phyloP scores from a whole-genome alignment of 768 basidiomycete genomes.

The Pleurotus tuoliensis region DNA sequence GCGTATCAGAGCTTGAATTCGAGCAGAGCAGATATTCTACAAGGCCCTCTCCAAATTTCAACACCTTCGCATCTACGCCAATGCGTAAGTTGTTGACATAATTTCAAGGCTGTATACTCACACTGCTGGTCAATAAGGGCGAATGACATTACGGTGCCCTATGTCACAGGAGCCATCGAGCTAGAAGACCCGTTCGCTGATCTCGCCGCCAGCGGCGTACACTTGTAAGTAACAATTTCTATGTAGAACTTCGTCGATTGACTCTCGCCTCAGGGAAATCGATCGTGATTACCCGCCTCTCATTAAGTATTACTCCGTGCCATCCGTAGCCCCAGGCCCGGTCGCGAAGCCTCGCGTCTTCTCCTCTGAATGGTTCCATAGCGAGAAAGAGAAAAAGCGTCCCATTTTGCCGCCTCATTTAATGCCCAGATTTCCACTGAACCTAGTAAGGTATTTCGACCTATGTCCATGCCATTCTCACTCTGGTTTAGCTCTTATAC shows the following conservation, averaged over 20 bases:
- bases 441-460: constrained; percentile 47
- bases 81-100: constrained; percentile 46
- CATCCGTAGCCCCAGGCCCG: constrained; percentile 37
- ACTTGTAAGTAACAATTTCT: constrained; percentile 41
- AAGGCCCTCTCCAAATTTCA: constrained; percentile 64
- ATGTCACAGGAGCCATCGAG: constrained; percentile 75
- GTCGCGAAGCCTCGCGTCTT: constrained; percentile 34
- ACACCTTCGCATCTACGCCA: constrained; percentile 74
- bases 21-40: constrained; percentile 69
- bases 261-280: constrained; percentile 38
- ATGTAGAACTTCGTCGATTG: background rate
- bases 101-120: background rate
- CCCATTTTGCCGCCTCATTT: constrained; percentile 55
- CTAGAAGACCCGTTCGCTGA: constrained; percentile 60
- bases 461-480: background rate
- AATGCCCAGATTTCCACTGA: constrained; percentile 60
- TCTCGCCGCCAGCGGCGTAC: constrained; percentile 51
- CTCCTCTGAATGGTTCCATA: constrained; percentile 41
- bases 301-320: constrained; percentile 47
- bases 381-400: constrained; percentile 22
- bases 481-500: constrained; percentile 41
- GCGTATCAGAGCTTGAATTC: background rate
- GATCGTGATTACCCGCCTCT: constrained; percentile 53
- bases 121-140: constrained; percentile 32
- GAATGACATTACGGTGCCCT: constrained; percentile 78